phyloP scores from a whole-genome alignment of 352 stramenopile species.

The Phytopythium litorale region DNA sequence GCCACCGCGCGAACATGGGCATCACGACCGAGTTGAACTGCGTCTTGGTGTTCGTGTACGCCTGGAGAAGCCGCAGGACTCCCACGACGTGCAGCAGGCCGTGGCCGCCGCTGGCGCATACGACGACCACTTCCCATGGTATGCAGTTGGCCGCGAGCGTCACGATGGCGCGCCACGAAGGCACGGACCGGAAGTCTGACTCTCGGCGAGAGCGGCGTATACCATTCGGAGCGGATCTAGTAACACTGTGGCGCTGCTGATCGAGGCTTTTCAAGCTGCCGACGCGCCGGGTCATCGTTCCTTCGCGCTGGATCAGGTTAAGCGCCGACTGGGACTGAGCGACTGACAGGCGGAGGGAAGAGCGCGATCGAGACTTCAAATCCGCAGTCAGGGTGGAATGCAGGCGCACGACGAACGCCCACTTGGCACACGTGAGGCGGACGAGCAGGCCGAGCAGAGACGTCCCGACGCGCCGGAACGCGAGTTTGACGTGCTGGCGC shows the following conservation, averaged over 20 bases:
- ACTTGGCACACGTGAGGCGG: background rate
- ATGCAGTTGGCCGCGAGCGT: slow-evolving; percentile 22
- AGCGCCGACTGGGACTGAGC: background rate
- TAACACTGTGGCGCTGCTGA: background rate
- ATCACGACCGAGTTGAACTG: slow-evolving; percentile 23
- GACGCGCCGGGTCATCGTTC: slow-evolving; percentile 8
- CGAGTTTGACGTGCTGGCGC: background rate
- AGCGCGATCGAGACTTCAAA: background rate
- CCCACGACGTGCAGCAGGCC: slow-evolving; percentile 48
- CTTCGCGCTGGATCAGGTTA: slow-evolving; percentile 3
- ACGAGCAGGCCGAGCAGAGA: background rate
- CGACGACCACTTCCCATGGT: slow-evolving; percentile 33
- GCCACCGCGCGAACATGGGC: slow-evolving; percentile 12
- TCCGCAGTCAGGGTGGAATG: background rate
- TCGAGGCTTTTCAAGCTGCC: background rate
- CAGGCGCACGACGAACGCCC: background rate
- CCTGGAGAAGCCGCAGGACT: slow-evolving; percentile 20
- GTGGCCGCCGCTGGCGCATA: slow-evolving; percentile 18
- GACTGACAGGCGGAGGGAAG: background rate
- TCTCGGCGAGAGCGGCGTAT: background rate
- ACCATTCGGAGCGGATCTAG: no score
- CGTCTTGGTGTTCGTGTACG: slow-evolving; percentile 8
- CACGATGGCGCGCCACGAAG: background rate
- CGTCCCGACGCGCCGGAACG: background rate
- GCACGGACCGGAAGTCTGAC: background rate